Evolutionary conservation across 2,329 filamentous ascomycete genomes (phyloP).

Genomic region (Didymella exigua): DNA sequence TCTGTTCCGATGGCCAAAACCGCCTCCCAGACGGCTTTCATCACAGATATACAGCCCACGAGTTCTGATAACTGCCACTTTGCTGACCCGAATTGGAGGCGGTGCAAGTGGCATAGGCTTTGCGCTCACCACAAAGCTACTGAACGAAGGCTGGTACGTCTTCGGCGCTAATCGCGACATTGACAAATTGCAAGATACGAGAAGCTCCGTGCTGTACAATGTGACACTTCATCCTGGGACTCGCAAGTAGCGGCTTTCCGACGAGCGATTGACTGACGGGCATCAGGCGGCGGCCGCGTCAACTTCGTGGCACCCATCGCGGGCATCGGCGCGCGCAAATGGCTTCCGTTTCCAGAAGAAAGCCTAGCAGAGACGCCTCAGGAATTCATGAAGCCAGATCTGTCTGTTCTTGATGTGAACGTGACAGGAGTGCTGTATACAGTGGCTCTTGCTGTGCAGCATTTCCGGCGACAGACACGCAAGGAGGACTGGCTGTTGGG

Average conservation of each 20-base stretch:
- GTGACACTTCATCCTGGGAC: slow-evolving; percentile 46
- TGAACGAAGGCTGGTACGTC: slow-evolving; percentile 51
- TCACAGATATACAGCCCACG: not conserved
- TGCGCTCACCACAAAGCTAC: slow-evolving; percentile 40
- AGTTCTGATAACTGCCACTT: too few species aligned
- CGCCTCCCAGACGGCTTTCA: not conserved
- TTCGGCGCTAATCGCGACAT: slow-evolving; percentile 53
- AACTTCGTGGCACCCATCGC: slow-evolving; percentile 51
- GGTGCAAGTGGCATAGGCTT: slow-evolving; percentile 44
- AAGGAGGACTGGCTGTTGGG: slow-evolving; percentile 39
- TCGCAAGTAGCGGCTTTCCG: slow-evolving; percentile 48
- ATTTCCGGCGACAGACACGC: slow-evolving; percentile 50
- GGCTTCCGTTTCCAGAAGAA: slow-evolving; percentile 32
- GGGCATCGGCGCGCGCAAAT: slow-evolving; percentile 50
- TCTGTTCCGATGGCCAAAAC: not conserved
- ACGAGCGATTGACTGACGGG: slow-evolving; percentile 33
- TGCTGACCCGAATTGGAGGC: slow-evolving; percentile 8
- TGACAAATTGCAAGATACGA: slow-evolving; percentile 23
- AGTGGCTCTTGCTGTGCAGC: slow-evolving; percentile 50
- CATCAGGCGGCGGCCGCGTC: slow-evolving; percentile 43
- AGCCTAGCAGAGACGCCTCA: slow-evolving; percentile 19
- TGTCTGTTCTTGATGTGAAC: slow-evolving; percentile 49
- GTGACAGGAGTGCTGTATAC: slow-evolving; percentile 53
- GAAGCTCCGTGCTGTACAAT: slow-evolving; percentile 30
- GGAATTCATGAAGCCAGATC: slow-evolving; percentile 48